These are phyloP conservation scores for Diaporthe ampelina DNA, from an alignment of 2,329 filamentous ascomycete genomes.

Conservation along the genomic window DNA sequence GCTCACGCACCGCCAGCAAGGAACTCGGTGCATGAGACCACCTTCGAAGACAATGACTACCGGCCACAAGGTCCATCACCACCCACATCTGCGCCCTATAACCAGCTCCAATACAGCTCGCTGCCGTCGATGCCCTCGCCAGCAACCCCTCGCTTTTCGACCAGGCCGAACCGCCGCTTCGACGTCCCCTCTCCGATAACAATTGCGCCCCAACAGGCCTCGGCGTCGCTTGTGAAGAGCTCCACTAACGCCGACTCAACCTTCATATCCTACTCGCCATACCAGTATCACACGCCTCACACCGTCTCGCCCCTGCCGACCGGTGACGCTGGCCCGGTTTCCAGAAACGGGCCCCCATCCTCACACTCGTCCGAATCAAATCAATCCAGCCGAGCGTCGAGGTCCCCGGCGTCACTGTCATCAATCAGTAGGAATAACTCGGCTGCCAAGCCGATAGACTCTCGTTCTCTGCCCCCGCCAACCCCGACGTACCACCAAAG, in stretches of 20 bases:
- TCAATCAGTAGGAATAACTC: conserved; percentile 50
- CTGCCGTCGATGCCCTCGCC: conserved; percentile 63
- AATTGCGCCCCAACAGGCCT: conserved; percentile 50
- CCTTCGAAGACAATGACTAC: conserved; percentile 49
- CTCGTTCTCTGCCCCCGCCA: conserved; percentile 44
- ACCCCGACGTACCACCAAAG: conserved; percentile 49
- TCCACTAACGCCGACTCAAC: conserved; percentile 47
- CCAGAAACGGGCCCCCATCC: conserved; percentile 16
- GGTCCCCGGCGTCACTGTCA: conserved; percentile 40
- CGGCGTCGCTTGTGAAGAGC: conserved; percentile 47
- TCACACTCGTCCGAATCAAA: conserved; percentile 39
- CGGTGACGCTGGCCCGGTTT: conserved; percentile 4
- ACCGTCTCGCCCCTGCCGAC: conserved; percentile 25
- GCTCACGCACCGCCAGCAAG: conserved; percentile 59
- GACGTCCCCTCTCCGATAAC: conserved; percentile 61
- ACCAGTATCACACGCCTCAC: conserved; percentile 35
- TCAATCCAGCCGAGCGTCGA: conserved; percentile 44
- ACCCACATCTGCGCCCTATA: conserved; percentile 52
- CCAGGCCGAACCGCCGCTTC: conserved; percentile 56
- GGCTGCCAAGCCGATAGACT: conserved; percentile 33
- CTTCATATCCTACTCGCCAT: conserved; percentile 34
- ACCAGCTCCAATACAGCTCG: conserved; percentile 55
- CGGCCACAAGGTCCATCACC: conserved; percentile 50
- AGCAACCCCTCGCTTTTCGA: conserved; percentile 59
- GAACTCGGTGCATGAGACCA: conserved; percentile 53